Evolutionary conservation across 306 rosid genomes (phyloP), one percentile per base, ranked within the genome.

Genomic region (Spatholobus suberectus): DNA sequence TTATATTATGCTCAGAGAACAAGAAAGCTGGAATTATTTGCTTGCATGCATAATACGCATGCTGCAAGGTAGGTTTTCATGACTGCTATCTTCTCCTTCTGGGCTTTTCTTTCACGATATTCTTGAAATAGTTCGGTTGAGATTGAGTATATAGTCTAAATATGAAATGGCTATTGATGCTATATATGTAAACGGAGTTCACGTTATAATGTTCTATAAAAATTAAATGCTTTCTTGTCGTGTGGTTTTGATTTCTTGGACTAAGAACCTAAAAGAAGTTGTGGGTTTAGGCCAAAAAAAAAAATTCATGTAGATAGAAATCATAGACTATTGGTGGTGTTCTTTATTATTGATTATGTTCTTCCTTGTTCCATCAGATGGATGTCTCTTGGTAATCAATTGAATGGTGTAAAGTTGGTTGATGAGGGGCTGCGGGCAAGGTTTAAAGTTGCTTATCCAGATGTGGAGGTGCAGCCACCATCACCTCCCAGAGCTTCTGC

Each of bases 11-110:
- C n/a, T 89, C 99, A 98, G 7, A 91, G 97, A 86, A 96, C 99
- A 69, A 96, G 99, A 77, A 96, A 94, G 89, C 92, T 96, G 49
- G 99, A 96, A 75, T 81, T 96, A 76, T 96, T 96, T 88, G 99
- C 99, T 43, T 97, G 97, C 47, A 96, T 96, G 99, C 99, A 96
- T 94, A 96, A 96, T 85, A 96, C 99, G 82, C 98, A 96, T 82
- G 94, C 99, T 82, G 94, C 99, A 54, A 98, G 99, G 98, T 96
- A 80, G 76, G 88, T 75, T 88, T 83, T 83, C 83, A 63, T 49
- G 23, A 17, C 80, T 70, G 23, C 7, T 44, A 62, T 47, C 75
- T 40, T 23, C 58, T 70, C 23, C 52, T 29, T 69, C n/a, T 32
- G 10, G 13, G 51, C 54, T 37, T 35, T 59, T 70, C 41, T 81